Evolutionary conservation across 164 flowering plant genomes (phyloP), one percentile per base, ranked within the genome.

Genomic region (Umbilicus rupestris): DNA sequence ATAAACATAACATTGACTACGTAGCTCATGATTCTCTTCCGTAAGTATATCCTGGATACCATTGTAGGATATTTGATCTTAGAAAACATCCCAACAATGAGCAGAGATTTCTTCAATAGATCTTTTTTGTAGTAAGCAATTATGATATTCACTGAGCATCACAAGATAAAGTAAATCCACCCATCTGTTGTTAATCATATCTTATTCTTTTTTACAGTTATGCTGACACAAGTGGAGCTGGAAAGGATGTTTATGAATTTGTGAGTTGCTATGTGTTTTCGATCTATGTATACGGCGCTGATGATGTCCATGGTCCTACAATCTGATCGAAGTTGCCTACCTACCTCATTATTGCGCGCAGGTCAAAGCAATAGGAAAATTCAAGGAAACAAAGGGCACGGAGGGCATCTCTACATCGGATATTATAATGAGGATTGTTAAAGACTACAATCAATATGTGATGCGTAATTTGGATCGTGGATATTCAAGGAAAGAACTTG

Each of bases 11-110:
- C 2, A 94, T 94, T 70, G 99, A 89, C 70, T 91, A 66, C 72
- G 99, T 94, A 63, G 99, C 99, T 4, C 99, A 94, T 64, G 99
- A 94, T 64, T 81, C 99, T 55, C 97, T 94, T 68, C 97, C 97
- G 98, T 94, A 86, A 89, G 95, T 24, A 35, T n/a, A 49, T 69
- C 46, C 3, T 26, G 57, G 19, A 20, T 22, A 8, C 30, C 26
- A 22, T 28, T 12, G 19, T 49, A n/a, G 7, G 6, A 49, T 49
- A 10, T 15, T 7, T 7, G n/a, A 49, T 24, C 15, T 49, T 0
- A 5, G 24, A 49, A 49, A 19, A 47, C 57, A 49, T 6, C 15
- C 1, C 24, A n/a, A 1, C 7, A 19, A 19, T 49, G 57, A 24
- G 19, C n/a, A n/a, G n/a, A n/a, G n/a, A n/a, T n/a, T n/a, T n/a